Evolutionary conservation across 345 rosid species (phyloP), one percentile per base, ranked within the genome.

Genomic region (Tarenaya hassleriana): DNA sequence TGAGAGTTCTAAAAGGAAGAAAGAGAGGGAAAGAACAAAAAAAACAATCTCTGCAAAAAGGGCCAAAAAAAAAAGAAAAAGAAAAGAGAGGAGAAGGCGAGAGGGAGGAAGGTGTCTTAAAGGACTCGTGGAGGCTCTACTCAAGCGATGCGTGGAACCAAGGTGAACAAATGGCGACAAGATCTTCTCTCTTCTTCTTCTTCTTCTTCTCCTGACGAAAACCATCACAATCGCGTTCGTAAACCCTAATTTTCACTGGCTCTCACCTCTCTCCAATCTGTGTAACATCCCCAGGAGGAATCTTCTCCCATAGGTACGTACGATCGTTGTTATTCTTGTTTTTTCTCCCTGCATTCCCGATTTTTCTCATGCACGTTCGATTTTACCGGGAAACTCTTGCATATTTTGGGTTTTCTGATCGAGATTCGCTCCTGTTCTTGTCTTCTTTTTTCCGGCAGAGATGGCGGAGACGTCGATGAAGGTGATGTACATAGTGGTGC

Each of bases 401-500:
- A 10, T 20, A 3, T 4, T 5, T 13, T 24, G 8, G 7, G 33
- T 7, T 7, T 11, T 14, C 4, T 1, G 16, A 32, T 40, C 42
- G 8, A 34, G 62, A 39, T 54, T 57, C 20, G 56, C 0, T 32
- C 14, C 17, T n/a, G 19, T 16, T 41, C n/a, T 42, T 55, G 1
- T 40, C 7, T 31, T 29, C 35, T 45, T 35, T 19, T 31, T n/a
- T 47, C 57, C 4, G 8, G 41, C 61, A 61, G 71, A 58, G 54
- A 77, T 79, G 96, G 77, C 73, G 61, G 91, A 82, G 78, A 63
- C 69, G 55, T 61, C 75, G 71, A n/a, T n/a, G n/a, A 92, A 81
- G 67, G 78, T 78, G 59, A 59, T 83, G 85, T 92, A 88, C 53
- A 75, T 92, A 73, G 88, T 82, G 63, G 97, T 92, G 69, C 77